Conservation (phyloP, 805 yeast genomes). For the Yueomyces sinensis region DNA sequence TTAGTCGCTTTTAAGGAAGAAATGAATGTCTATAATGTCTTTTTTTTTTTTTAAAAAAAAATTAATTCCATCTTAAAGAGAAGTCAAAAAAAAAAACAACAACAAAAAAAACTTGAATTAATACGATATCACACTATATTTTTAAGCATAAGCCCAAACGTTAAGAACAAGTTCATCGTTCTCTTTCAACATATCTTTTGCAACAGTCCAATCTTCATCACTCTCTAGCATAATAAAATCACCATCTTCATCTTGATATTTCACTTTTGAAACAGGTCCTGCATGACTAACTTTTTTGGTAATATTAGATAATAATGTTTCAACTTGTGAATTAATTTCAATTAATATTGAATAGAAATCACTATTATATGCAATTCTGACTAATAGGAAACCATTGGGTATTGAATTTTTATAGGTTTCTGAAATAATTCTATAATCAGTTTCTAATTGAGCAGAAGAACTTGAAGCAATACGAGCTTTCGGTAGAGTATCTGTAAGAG, state of each 20-base stretch:
- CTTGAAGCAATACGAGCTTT: conserved; percentile 4
- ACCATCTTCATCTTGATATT: conserved; percentile 90
- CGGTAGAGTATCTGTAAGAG: conserved; percentile 19
- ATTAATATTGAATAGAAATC: conserved; percentile 56
- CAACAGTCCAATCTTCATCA: conserved; percentile 81
- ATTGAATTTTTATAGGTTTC: conserved; percentile 28
- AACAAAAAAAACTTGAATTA: too few species aligned
- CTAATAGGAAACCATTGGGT: conserved; percentile 27
- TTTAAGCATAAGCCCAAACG: conserved; percentile 27
- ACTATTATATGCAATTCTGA: conserved; percentile 29
- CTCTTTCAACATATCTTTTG: conserved; percentile 54
- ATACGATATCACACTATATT: too few species aligned
- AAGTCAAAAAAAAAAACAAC: too few species aligned
- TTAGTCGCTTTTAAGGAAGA: too few species aligned
- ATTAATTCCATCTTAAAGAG: too few species aligned
- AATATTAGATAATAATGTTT: conserved; percentile 43
- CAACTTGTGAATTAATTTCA: conserved; percentile 35
- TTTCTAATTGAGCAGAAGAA: conserved; percentile 16
- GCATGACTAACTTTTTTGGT: conserved; percentile 42
- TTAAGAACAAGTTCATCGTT: conserved; percentile 34
- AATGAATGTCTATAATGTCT: too few species aligned
- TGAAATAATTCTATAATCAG: conserved; percentile 27
- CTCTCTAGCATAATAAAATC: conserved; percentile 78
- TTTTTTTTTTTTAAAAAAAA: too few species aligned
- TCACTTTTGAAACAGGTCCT: conserved; percentile 42